Conservation (phyloP, 1,284 basidiomycete genomes). For the Sporisorium graminicola region DNA sequence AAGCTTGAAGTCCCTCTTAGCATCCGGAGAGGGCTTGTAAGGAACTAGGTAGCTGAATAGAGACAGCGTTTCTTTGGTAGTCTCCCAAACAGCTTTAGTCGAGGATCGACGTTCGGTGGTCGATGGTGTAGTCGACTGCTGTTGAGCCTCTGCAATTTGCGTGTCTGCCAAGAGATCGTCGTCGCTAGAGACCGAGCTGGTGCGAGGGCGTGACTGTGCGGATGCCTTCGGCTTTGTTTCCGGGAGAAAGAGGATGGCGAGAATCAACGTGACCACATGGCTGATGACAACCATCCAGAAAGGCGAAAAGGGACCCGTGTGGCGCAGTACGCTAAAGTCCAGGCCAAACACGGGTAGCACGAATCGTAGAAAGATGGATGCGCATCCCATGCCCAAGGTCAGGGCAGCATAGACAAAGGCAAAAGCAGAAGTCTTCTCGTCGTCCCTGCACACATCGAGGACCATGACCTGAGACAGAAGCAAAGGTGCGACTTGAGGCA, state of each 20-base stretch:
- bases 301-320: constrained; percentile 39
- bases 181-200: constrained; percentile 18
- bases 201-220: neutral
- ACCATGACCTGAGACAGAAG: constrained; percentile 35
- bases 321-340: constrained; percentile 38
- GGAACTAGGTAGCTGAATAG: constrained; percentile 38
- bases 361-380: constrained; percentile 16
- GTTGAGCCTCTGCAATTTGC: neutral
- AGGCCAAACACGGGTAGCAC: constrained; percentile 28
- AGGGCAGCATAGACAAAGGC: constrained; percentile 12
- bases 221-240: constrained; percentile 17
- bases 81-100: neutral
- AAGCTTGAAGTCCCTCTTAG: constrained; percentile 35
- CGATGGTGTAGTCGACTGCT: neutral
- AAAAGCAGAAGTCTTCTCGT: constrained; percentile 36
- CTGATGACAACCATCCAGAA: constrained; percentile 17
- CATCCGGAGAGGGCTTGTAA: constrained; percentile 16
- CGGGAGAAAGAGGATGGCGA: constrained; percentile 14
- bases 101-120: neutral
- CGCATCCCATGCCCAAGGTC: constrained; percentile 25
- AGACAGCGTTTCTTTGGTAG: constrained; percentile 9
- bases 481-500: constrained; percentile 8
- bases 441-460: constrained; percentile 31
- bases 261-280: neutral
- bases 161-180: neutral